These are phyloP conservation scores for Davidsoniella australis DNA, from an alignment of 2,329 filamentous ascomycete species.

Conservation along the genomic window DNA sequence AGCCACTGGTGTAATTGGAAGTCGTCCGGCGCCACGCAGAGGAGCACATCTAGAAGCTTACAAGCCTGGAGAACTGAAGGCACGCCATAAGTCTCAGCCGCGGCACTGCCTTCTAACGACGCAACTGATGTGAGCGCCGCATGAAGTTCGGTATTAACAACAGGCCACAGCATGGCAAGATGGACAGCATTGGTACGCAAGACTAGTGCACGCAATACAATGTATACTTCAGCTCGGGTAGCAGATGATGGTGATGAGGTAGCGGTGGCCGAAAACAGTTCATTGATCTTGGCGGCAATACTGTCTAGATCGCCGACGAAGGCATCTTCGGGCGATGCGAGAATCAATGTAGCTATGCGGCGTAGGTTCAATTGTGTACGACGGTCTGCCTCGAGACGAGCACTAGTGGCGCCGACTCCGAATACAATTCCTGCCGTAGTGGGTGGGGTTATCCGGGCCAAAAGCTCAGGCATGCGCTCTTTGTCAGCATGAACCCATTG, in stretches of 20 bases:
- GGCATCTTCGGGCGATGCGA: constrained; percentile 60
- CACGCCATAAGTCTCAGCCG: constrained; percentile 60
- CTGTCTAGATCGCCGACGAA: constrained; percentile 60
- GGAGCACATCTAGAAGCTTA: constrained; percentile 79
- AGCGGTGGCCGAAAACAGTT: constrained; percentile 66
- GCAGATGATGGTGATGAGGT: constrained; percentile 84
- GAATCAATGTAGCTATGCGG: constrained; percentile 60
- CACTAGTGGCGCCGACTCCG: constrained; percentile 89
- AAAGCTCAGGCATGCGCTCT: constrained; percentile 66
- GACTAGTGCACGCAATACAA: constrained; percentile 67
- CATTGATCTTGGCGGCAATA: constrained; percentile 69
- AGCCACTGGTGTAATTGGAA: constrained; percentile 98
- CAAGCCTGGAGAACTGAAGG: constrained; percentile 72
- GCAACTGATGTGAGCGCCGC: constrained; percentile 60
- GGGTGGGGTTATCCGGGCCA: constrained; percentile 63
- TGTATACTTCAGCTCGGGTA: constrained; percentile 76
- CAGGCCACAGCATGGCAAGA: constrained; percentile 73
- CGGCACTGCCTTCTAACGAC: constrained; percentile 42
- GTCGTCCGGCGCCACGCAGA: constrained; percentile 77
- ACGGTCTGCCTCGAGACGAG: constrained; percentile 83
- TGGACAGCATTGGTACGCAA: constrained; percentile 66
- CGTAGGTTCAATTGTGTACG: constrained; percentile 82
- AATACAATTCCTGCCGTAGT: constrained; percentile 94
- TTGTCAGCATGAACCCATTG: constrained; percentile 81
- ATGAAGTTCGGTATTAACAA: constrained; percentile 74